phyloP scores from a whole-genome alignment of 257 asterid genomes.

The Solanum okadae region DNA sequence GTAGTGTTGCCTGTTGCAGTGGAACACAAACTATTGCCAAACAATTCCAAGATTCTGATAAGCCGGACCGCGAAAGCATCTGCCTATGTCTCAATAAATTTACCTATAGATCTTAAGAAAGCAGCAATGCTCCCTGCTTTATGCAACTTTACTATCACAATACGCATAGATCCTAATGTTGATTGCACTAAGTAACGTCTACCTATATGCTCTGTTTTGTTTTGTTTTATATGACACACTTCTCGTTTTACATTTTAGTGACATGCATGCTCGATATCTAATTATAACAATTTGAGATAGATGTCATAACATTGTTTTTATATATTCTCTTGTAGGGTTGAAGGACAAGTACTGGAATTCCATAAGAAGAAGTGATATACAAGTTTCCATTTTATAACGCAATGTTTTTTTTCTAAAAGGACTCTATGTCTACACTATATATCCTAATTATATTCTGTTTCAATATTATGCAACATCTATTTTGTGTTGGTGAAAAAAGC shows the following conservation, averaged over 20 bases:
- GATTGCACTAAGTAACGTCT: neutral
- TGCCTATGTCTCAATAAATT: slow-evolving; percentile 23
- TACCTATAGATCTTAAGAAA: neutral
- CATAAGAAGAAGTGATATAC: neutral
- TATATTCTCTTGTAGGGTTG: neutral
- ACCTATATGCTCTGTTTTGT: neutral
- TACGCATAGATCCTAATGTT: neutral
- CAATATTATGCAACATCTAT: neutral
- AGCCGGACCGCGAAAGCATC: slow-evolving; percentile 12
- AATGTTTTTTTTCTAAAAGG: neutral
- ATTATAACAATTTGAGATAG: too few relatives aligned
- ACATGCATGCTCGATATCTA: too few relatives aligned
- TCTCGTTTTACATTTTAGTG: neutral
- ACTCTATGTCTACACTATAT: too few relatives aligned
- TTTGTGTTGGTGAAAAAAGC: neutral
- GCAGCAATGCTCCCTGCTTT: neutral
- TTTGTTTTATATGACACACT: neutral
- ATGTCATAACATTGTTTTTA: too few relatives aligned
- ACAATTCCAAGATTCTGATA: neutral
- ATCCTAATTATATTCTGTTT: neutral
- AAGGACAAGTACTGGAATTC: neutral
- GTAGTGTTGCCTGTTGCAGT: slow-evolving; percentile 18
- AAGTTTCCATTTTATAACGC: neutral
- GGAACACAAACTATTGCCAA: slow-evolving; percentile 8
- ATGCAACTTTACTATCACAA: neutral